Conservation (phyloP, 1,284 basidiomycete species). For the Microbotryum scabiosae region DNA sequence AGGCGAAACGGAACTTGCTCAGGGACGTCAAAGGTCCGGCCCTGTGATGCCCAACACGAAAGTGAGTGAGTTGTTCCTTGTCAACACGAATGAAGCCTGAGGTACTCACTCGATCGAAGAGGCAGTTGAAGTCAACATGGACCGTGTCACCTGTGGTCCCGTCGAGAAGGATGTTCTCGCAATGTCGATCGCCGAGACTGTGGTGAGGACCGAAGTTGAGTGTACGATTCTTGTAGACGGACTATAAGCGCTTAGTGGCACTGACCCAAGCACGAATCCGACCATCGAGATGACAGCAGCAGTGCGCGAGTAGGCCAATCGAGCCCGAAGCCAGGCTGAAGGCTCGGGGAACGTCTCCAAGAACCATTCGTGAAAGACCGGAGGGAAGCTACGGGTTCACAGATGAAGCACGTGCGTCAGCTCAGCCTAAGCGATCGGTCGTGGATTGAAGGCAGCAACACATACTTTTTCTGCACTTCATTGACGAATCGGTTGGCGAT, state of each 20-base stretch:
- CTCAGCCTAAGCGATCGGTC: not conserved
- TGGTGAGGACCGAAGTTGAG: not conserved
- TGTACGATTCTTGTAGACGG: not conserved
- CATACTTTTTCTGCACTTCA: conserved; percentile 56
- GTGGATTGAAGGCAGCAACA: conserved; percentile 1
- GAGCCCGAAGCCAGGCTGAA: conserved; percentile 82
- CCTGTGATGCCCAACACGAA: conserved; percentile 45
- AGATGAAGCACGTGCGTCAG: not conserved
- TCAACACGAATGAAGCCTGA: too few species aligned
- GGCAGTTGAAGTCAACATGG: conserved; percentile 96
- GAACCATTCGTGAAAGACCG: conserved; percentile 97
- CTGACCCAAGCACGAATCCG: conserved; percentile 88
- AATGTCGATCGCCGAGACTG: conserved; percentile 93
- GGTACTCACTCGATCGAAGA: conserved; percentile 76
- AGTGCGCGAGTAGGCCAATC: conserved; percentile 78
- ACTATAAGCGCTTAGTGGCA: not conserved
- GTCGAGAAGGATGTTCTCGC: conserved; percentile 95
- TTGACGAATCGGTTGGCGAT: conserved; percentile 53
- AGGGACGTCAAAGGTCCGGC: conserved; percentile 77
- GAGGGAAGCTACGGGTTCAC: conserved; percentile 52
- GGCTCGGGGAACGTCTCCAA: conserved; percentile 94
- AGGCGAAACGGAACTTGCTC: conserved; percentile 93
- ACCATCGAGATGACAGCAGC: conserved; percentile 99
- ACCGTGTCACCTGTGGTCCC: conserved; percentile 80
- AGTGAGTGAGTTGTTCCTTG: not conserved